Evolutionary conservation across 345 rosid species (phyloP).

Genomic region (Rhizophora apiculata): DNA sequence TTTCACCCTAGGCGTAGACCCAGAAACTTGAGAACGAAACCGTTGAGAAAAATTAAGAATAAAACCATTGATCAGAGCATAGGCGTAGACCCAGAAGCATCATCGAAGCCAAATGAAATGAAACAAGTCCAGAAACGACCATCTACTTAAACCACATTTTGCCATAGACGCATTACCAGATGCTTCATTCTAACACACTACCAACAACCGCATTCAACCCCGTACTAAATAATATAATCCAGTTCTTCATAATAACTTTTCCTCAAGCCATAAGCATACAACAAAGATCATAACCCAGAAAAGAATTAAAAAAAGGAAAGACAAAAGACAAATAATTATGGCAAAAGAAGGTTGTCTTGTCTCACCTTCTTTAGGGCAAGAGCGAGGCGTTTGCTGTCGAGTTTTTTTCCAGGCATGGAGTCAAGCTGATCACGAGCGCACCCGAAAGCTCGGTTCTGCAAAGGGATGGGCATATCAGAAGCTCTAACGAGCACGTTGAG

Average conservation of each 20-base stretch:
- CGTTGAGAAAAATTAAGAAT: background rate
- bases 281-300: background rate
- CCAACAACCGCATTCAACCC: no score
- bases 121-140: background rate
- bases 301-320: background rate
- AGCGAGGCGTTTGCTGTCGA: constrained; percentile 88
- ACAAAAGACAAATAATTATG: background rate
- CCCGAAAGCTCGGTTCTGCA: constrained; percentile 67
- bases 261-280: no score
- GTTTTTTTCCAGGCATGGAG: constrained; percentile 58
- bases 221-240: no score
- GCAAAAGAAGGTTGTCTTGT: background rate
- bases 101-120: no score
- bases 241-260: no score
- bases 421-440: constrained; percentile 79
- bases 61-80: background rate
- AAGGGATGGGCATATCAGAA: constrained; percentile 69
- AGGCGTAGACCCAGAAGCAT: no score
- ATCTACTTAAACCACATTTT: background rate
- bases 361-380: constrained; percentile 83
- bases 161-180: background rate
- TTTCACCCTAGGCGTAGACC: no score
- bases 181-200: no score
- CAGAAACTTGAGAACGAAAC: no score
- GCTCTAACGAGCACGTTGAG: constrained; percentile 76